phyloP scores from a whole-genome alignment of 2,329 filamentous ascomycete species.

The Pseudogymnoascus sp. region DNA sequence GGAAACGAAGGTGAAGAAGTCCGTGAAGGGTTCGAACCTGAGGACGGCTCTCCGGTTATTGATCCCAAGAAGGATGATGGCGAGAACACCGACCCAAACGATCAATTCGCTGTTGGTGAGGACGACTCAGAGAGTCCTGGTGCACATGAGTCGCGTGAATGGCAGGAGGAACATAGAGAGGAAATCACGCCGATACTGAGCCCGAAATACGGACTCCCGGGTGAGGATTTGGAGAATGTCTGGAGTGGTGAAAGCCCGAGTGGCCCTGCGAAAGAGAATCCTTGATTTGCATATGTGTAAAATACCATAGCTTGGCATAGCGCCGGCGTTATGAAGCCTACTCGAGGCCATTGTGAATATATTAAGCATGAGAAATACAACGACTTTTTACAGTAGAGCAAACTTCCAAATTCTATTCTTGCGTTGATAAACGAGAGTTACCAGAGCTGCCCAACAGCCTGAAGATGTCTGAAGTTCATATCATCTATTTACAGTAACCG shows the following conservation, averaged over 20 bases:
- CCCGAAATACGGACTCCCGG: constrained; percentile 28
- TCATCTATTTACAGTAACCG: neutral
- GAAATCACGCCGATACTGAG: constrained; percentile 21
- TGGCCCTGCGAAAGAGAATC: constrained; percentile 25
- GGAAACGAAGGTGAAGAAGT: constrained; percentile 42
- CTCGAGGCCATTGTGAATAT: neutral
- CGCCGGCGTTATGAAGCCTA: neutral
- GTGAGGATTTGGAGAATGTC: constrained; percentile 31
- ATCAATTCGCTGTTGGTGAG: constrained; percentile 22
- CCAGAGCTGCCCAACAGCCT: too few species aligned
- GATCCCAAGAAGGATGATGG: constrained; percentile 37
- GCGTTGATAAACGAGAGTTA: neutral
- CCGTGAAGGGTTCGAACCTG: constrained; percentile 45
- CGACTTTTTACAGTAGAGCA: neutral
- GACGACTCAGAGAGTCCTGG: constrained; percentile 26
- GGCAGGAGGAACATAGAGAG: constrained; percentile 30
- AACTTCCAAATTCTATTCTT: neutral
- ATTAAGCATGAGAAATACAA: neutral
- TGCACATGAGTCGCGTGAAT: constrained; percentile 35
- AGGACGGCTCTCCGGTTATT: constrained; percentile 36
- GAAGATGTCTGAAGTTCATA: neutral
- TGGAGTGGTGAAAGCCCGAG: constrained; percentile 26
- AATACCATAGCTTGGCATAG: neutral
- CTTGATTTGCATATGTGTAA: constrained; percentile 15
- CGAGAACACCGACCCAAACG: constrained; percentile 25